Conservation (phyloP, 1,139 yeast species). For the Hyphopichia burtonii region DNA sequence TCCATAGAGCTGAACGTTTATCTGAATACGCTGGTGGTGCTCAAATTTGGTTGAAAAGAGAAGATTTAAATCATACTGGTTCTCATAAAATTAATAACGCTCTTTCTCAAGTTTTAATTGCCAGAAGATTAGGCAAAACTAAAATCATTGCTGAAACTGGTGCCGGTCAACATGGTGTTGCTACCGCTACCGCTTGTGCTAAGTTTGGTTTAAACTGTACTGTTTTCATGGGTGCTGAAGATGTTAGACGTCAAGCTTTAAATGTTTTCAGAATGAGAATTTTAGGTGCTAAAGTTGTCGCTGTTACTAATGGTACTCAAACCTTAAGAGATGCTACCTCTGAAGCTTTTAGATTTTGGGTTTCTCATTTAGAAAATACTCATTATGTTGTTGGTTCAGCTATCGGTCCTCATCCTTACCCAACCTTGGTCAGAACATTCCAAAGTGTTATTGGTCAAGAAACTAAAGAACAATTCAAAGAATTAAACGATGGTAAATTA, state of each 20-base stretch:
- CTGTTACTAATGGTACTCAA: constrained; percentile 92
- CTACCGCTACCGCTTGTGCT: constrained; percentile 99
- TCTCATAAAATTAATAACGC: constrained; percentile 97
- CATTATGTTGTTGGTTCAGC: constrained; percentile 98
- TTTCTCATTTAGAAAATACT: constrained; percentile 76
- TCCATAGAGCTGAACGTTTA: constrained; percentile 88
- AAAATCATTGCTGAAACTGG: constrained; percentile 98
- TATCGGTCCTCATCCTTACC: constrained; percentile 99
- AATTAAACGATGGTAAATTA: constrained; percentile 71
- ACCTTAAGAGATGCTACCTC: constrained; percentile 97
- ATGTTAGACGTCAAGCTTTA: constrained; percentile 95
- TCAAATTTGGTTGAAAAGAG: constrained; percentile 96
- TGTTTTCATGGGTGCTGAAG: constrained; percentile 99
- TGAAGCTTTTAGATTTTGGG: constrained; percentile 97
- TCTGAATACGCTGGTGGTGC: constrained; percentile 95
- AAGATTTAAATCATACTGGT: constrained; percentile 97
- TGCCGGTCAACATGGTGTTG: constrained; percentile 99
- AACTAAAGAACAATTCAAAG: constrained; percentile 85
- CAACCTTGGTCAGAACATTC: constrained; percentile 96
- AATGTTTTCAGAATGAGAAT: constrained; percentile 97
- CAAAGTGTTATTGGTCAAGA: constrained; percentile 96
- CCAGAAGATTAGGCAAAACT: constrained; percentile 87
- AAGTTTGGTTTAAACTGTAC: constrained; percentile 94
- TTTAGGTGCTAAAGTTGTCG: constrained; percentile 90
- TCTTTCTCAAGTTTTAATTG: constrained; percentile 88